A percentile compares a stretch with the other conserved stretches of the same genome.
phyloP scores from a whole-genome alignment of 2,329 filamentous ascomycete species.

The Atkinsonella texensis region DNA sequence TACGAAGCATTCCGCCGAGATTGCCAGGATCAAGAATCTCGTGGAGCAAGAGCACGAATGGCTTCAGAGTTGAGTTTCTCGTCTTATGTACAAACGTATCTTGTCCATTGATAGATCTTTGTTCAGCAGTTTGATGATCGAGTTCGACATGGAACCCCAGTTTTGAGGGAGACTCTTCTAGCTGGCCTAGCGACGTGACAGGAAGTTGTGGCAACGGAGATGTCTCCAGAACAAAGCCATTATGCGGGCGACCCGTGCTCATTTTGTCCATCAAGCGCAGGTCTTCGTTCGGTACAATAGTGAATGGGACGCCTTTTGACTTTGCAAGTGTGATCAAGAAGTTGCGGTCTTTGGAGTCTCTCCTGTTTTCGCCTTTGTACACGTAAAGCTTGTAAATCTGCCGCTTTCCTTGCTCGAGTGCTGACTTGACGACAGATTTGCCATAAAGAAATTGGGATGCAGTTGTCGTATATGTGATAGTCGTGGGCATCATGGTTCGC shows the following conservation, averaged over 20 bases:
- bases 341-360: slow-evolving; percentile 33
- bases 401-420: slow-evolving; percentile 53
- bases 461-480: slow-evolving; percentile 56
- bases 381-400: slow-evolving; percentile 79
- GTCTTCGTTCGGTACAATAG: slow-evolving; percentile 46
- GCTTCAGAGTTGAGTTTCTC: slow-evolving; percentile 33
- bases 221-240: slow-evolving; percentile 77
- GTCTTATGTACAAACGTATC: slow-evolving; percentile 32
- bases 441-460: slow-evolving; percentile 91
- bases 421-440: slow-evolving; percentile 66
- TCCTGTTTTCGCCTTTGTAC: slow-evolving; percentile 45
- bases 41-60: slow-evolving; percentile 63
- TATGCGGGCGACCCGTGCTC: slow-evolving; percentile 73
- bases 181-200: slow-evolving; percentile 42
- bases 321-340: slow-evolving; percentile 34
- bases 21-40: slow-evolving; percentile 80
- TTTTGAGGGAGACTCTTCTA: slow-evolving; percentile 30
- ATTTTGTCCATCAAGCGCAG: slow-evolving; percentile 70
- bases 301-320: slow-evolving; percentile 39
- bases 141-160: slow-evolving; percentile 47
- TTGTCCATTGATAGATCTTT: slow-evolving; percentile 59
- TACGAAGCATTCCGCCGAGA: slow-evolving; percentile 77
- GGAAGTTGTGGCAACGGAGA: slow-evolving; percentile 69
- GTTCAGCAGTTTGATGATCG: slow-evolving; percentile 61
- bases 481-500: slow-evolving; percentile 24